phyloP scores from a whole-genome alignment of 129 eudicot species.

The Escallonia rubra region DNA sequence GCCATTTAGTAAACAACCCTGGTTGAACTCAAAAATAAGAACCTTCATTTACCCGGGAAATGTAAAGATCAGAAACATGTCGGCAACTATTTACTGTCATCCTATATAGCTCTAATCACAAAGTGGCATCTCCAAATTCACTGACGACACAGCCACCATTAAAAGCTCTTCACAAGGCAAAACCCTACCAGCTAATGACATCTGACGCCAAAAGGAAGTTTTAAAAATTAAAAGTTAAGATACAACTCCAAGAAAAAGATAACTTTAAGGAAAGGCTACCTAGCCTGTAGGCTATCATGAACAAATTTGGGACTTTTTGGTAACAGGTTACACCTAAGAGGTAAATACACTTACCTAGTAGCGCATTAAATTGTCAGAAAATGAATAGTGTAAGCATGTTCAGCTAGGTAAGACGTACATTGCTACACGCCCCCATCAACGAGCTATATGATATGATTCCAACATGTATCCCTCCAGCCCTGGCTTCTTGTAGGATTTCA shows the following conservation, averaged over 20 bases:
- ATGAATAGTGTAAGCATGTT: too few species aligned
- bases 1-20: too few species aligned
- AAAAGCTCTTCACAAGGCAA: too few species aligned
- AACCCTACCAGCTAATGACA: background rate
- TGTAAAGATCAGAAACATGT: too few species aligned
- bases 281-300: background rate
- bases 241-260: background rate
- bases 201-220: background rate
- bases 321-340: background rate
- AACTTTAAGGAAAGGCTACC: background rate
- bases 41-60: too few species aligned
- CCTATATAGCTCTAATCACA: too few species aligned
- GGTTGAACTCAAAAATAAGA: too few species aligned
- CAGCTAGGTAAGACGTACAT: slow-evolving; percentile 44
- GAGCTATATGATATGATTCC: slow-evolving; percentile 87
- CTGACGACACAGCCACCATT: too few species aligned
- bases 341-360: too few species aligned
- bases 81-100: too few species aligned
- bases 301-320: background rate
- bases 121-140: too few species aligned
- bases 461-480: slow-evolving; percentile 48
- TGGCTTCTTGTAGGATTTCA: slow-evolving; percentile 69
- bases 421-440: slow-evolving; percentile 98
- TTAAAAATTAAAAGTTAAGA: background rate
- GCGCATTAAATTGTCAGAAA: too few species aligned